Evolutionary conservation across 345 rosid species (phyloP), one percentile per base, ranked within the genome.

Genomic region (Crucihimalaya himalaica): DNA sequence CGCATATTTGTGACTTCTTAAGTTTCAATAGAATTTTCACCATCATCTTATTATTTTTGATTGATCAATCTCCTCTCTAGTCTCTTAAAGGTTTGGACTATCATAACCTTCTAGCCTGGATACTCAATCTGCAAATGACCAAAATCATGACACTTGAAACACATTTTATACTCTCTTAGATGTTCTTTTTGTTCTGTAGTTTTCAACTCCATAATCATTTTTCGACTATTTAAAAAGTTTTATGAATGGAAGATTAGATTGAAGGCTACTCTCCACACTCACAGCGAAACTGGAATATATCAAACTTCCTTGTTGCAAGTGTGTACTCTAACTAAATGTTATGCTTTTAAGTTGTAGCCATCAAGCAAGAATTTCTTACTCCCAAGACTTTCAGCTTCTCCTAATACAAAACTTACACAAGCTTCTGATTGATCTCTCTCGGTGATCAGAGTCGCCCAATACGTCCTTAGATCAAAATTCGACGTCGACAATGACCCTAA

Each of bases 351-450:
- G 14, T 34, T 34, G 39, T 6, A 34, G 12, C 15, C 15, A 42
- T 42, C 46, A 42, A 14, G 46, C 18, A 14, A 4, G 6, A 40
- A 42, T 14, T 7, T 42, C 46, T 37, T 42, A 5, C 1, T 42
- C 46, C 5, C 14, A 42, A 42, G 46, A 42, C 46, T 14, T 42
- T 37, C 14, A 14, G 46, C 46, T 42, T 42, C 46, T 42, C 46
- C 46, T 14, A 37, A 3, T 42, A 42, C 15, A 8, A 3, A 35
- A 3, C 25, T 23, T 23, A 23, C 25, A n/a, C n/a, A n/a, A 95
- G 91, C 79, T 88, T 87, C 63, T 82, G 79, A 64, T 90, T 84
- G 78, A 95, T 90, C 78, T 92, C 92, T n/a, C n/a, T n/a, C n/a
- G 0, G 29, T 64, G 9, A 81, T 89, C 27, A 92, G 82, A 21